Percentiles rank a stretch among this genome's conserved stretches.
Conservation (phyloP, 2,329 filamentous ascomycete species). For the Cladophialophora yegresii region DNA sequence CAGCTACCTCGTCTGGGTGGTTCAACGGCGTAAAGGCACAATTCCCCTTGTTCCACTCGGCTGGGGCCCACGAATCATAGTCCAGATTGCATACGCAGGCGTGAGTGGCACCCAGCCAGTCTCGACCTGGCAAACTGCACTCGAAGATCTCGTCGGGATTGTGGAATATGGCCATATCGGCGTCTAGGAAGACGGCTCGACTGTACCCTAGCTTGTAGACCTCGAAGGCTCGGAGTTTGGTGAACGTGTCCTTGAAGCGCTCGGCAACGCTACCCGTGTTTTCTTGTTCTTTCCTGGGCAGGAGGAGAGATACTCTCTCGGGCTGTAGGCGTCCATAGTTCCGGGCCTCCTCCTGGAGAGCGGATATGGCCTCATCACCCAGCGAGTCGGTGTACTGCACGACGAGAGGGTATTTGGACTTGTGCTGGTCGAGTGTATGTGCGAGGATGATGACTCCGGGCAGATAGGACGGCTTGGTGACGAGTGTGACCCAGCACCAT, state of each 20-base stretch:
- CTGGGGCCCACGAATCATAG: slow-evolving; percentile 53
- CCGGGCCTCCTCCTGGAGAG: slow-evolving; percentile 47
- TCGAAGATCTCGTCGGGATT: slow-evolving; percentile 53
- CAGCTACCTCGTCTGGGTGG: slow-evolving; percentile 38
- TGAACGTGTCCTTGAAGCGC: slow-evolving; percentile 58
- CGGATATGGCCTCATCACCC: slow-evolving; percentile 43
- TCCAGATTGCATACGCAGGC: slow-evolving; percentile 38
- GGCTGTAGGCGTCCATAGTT: slow-evolving; percentile 46
- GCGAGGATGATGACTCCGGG: slow-evolving; percentile 56
- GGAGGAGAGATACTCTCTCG: slow-evolving; percentile 46
- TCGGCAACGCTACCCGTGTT: slow-evolving; percentile 49
- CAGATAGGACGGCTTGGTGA: slow-evolving; percentile 56
- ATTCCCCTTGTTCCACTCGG: slow-evolving; percentile 52
- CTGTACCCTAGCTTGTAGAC: slow-evolving; percentile 42
- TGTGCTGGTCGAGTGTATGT: slow-evolving; percentile 51
- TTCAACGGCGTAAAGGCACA: slow-evolving; percentile 46
- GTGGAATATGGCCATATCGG: slow-evolving; percentile 53
- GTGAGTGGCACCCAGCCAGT: slow-evolving; percentile 42
- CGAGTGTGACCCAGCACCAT: slow-evolving; percentile 53
- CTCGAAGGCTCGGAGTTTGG: slow-evolving; percentile 58
- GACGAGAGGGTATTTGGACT: slow-evolving; percentile 52
- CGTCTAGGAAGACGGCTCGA: slow-evolving; percentile 55
- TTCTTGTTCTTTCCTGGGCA: slow-evolving; percentile 41
- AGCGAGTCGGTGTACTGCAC: slow-evolving; percentile 54
- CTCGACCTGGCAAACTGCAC: slow-evolving; percentile 41